Evolutionary conservation across 768 basidiomycete species (phyloP), one percentile per base, ranked within the genome.

Genomic region (Crassisporium funariophilum): DNA sequence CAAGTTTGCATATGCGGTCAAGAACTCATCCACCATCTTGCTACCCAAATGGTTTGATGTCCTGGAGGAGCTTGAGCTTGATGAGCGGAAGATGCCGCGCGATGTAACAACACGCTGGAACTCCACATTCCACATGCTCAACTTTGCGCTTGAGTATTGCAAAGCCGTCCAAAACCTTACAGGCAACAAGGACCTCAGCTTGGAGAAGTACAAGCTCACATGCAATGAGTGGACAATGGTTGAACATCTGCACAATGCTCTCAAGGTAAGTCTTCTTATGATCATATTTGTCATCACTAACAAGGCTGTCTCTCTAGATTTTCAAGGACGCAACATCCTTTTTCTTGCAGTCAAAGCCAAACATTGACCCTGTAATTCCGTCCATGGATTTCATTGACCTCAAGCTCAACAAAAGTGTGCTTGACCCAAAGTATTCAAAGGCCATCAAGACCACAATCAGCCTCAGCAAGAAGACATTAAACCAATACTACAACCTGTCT

Each of bases 401-500:
- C 15, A 9, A 24, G 3, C 49, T 62, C 13, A 48, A 53, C 7
- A 53, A 35, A 3, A 33, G 25, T 17, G 33, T 51, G 0, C 15
- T 44, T 23, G 38, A 54, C 17, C 17, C 44, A 20, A 44, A 22
- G 13, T 40, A 44, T 12, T 40, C 35, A 4, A 7, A 42, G 3
- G 31, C 63, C 12, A 64, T 71, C 38, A 44, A 49, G 11, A 41
- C 58, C 10, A 48, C 65, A 1, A 27, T 63, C 12, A 27, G 23
- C 1, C 17, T 68, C 13, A 61, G 56, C 0, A 65, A 66, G 46
- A 54, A 55, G 24, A 58, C 51, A 1, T 46, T 70, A 5, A 69
- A 71, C 45, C 37, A 50, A 16, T 71, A 71, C 52, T 70, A 71
- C 49, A 40, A 44, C 16, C 22, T 53, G n/a, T 64, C 63, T 0